phyloP scores from a whole-genome alignment of 1,284 basidiomycete species.

The Naganishia albida region DNA sequence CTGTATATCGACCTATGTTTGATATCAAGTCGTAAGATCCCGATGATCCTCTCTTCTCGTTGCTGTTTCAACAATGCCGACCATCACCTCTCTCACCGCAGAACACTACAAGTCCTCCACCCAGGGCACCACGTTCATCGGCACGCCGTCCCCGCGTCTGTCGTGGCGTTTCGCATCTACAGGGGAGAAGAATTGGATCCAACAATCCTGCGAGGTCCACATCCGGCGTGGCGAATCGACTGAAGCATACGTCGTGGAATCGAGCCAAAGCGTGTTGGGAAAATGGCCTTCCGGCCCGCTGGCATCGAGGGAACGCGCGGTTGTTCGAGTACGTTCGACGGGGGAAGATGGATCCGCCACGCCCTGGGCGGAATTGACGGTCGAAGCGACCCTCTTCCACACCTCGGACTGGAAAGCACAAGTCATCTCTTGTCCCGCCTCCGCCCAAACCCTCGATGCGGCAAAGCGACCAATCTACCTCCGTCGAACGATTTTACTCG shows the following conservation, averaged over 20 bases:
- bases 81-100: slow-evolving; percentile 36
- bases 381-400: slow-evolving; percentile 40
- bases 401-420: slow-evolving; percentile 39
- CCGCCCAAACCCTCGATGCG: slow-evolving; percentile 26
- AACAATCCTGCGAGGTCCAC: slow-evolving; percentile 41
- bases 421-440: slow-evolving; percentile 33
- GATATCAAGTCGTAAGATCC: too few relatives aligned
- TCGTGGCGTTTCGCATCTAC: slow-evolving; percentile 41
- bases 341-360: slow-evolving; percentile 36
- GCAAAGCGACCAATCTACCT: slow-evolving; percentile 39
- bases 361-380: slow-evolving; percentile 21
- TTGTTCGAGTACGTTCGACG: slow-evolving; percentile 35
- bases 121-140: slow-evolving; percentile 7
- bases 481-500: slow-evolving; percentile 8
- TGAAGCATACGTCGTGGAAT: slow-evolving; percentile 32
- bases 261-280: slow-evolving; percentile 37
- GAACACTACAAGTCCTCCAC: slow-evolving; percentile 40
- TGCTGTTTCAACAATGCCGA: too few relatives aligned
- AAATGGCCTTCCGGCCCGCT: slow-evolving; percentile 43
- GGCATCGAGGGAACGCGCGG: slow-evolving; percentile 35
- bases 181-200: slow-evolving; percentile 39
- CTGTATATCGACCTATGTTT: too few relatives aligned
- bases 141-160: slow-evolving; percentile 38
- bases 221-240: slow-evolving; percentile 27
- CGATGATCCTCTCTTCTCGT: too few relatives aligned